A percentile compares a stretch with the other conserved stretches of the same genome.
Evolutionary conservation across 495 filamentous ascomycete species (phyloP).

Genomic region (Trypethelium eluteriae): DNA sequence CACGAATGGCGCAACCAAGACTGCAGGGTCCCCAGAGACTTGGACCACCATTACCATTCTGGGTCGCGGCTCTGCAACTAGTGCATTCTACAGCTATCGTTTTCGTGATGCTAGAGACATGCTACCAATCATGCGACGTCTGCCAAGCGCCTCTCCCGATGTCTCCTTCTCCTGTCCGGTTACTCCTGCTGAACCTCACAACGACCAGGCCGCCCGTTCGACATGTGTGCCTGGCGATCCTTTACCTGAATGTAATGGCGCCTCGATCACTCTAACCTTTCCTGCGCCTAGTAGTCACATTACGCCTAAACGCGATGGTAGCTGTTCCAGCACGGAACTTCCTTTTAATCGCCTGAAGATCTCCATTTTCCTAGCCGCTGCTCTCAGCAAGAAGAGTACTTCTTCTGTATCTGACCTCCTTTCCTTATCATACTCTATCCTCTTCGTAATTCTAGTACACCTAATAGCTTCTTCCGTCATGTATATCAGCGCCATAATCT

Average conservation of each 20-base stretch:
- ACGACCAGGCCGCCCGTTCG: neutral
- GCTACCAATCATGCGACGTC: neutral
- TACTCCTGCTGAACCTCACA: neutral
- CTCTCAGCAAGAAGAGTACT: neutral
- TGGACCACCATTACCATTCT: neutral
- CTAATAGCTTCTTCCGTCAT: neutral
- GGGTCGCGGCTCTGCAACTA: slow-evolving; percentile 4
- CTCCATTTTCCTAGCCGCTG: neutral
- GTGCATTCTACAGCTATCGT: neutral
- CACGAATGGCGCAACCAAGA: neutral
- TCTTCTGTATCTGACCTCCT: neutral
- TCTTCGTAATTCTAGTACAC: neutral
- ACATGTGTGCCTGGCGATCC: slow-evolving; percentile 7
- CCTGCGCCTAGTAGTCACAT: neutral
- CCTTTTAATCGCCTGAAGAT: neutral
- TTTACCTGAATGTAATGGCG: neutral
- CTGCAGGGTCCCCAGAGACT: neutral
- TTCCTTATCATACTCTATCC: neutral
- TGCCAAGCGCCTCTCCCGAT: neutral
- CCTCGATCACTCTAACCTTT: neutral
- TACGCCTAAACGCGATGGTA: neutral
- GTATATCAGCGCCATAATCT: slow-evolving; percentile 2
- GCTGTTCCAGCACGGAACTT: neutral
- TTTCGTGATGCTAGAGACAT: neutral
- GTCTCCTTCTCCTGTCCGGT: neutral